A percentile compares a stretch with the other conserved stretches of the same genome.
Conservation (phyloP, 139 green algal genomes). For the Chlamydomonas asymmetrica region DNA sequence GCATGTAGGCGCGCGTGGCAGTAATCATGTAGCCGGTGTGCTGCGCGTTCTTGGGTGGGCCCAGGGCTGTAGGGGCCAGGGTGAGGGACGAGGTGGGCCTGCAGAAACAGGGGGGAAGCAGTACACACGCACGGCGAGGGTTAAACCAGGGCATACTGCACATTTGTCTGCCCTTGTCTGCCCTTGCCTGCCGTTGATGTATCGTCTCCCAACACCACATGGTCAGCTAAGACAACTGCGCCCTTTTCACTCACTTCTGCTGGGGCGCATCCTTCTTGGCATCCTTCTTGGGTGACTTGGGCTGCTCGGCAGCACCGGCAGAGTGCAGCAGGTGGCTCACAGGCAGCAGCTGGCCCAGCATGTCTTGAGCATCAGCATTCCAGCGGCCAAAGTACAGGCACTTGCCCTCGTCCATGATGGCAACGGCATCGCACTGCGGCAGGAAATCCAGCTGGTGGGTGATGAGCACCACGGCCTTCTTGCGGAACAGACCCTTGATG, state of each 20-base stretch:
- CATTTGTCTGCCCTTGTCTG: no score
- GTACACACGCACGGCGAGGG: no score
- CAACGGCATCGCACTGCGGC: conserved; percentile 53
- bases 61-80: conserved; percentile 15
- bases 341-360: conserved; percentile 51
- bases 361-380: conserved; percentile 36
- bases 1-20: no score
- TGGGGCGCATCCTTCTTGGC: conserved; percentile 18
- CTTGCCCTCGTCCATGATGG: conserved; percentile 57
- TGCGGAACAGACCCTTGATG: conserved; percentile 41
- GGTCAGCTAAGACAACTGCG: no score
- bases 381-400: conserved; percentile 63
- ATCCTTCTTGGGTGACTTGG: conserved; percentile 18
- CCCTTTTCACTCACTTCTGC: no score
- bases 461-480: conserved; percentile 45
- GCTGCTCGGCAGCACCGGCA: conserved; percentile 45
- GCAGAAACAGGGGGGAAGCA: no score
- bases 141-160: no score
- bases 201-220: no score
- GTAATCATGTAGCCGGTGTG: no score
- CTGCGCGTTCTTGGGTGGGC: no score
- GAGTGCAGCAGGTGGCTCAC: conserved; percentile 54
- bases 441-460: conserved; percentile 63
- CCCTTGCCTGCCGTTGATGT: no score
- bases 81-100: no score